phyloP scores from a whole-genome alignment of 768 basidiomycete genomes.

The Psilocybe cubensis region DNA sequence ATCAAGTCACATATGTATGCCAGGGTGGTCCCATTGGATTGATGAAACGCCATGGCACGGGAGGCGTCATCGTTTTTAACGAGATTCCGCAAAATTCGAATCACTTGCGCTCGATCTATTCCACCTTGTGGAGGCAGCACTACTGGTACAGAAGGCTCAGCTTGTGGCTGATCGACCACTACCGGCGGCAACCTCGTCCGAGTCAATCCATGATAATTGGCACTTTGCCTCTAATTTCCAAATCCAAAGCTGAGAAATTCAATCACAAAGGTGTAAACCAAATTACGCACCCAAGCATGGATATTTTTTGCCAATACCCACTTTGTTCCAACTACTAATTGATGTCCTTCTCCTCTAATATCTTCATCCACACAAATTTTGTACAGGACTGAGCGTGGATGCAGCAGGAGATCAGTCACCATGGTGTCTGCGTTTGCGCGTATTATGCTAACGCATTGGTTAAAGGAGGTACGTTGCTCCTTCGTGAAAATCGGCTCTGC shows the following conservation, averaged over 20 bases:
- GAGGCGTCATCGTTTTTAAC: no score
- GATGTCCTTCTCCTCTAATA: conserved; percentile 14
- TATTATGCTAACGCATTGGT: conserved; percentile 15
- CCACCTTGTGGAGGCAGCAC: no score
- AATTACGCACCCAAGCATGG: conserved; percentile 24
- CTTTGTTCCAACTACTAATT: conserved; percentile 22
- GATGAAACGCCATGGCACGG: no score
- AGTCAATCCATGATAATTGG: not conserved
- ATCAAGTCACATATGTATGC: no score
- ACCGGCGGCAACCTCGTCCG: conserved; percentile 7
- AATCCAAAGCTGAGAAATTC: not conserved
- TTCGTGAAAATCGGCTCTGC: not conserved
- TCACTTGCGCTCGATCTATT: no score
- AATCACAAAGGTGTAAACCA: not conserved
- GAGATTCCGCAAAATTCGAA: no score
- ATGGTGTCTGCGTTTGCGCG: conserved; percentile 2
- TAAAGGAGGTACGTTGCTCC: not conserved
- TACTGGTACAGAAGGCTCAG: conserved; percentile 12
- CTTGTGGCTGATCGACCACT: not conserved
- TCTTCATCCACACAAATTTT: conserved; percentile 25
- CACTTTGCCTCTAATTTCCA: not conserved
- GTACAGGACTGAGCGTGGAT: conserved; percentile 22
- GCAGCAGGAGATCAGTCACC: conserved; percentile 13
- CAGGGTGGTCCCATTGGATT: no score
- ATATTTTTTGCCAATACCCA: conserved; percentile 27